Conservation (phyloP, 805 yeast genomes). For the Phaffomyces thermotolerans region DNA sequence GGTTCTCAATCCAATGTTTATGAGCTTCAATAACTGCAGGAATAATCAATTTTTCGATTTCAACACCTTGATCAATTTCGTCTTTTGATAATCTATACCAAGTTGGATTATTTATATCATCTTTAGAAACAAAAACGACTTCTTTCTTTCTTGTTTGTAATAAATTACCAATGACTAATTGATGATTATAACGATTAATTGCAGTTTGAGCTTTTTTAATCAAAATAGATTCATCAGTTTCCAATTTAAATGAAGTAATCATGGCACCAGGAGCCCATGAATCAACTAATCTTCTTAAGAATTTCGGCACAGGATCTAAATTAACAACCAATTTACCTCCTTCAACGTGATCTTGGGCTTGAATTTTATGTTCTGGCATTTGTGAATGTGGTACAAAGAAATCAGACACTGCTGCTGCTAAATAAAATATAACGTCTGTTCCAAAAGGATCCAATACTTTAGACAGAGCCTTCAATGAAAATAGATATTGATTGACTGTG, state of each 20-base stretch:
- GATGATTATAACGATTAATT: slow-evolving; percentile 80
- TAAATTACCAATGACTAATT: slow-evolving; percentile 88
- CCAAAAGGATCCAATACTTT: slow-evolving; percentile 49
- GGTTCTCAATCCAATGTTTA: slow-evolving; percentile 44
- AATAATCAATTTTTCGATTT: slow-evolving; percentile 73
- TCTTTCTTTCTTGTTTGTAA: slow-evolving; percentile 82
- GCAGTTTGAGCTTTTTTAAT: slow-evolving; percentile 75
- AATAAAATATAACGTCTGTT: slow-evolving; percentile 61
- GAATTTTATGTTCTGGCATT: slow-evolving; percentile 92
- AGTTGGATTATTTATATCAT: slow-evolving; percentile 24
- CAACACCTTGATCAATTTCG: slow-evolving; percentile 36
- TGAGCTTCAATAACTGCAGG: slow-evolving; percentile 71
- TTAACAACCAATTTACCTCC: slow-evolving; percentile 74
- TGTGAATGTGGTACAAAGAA: slow-evolving; percentile 84
- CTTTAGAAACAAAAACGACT: slow-evolving; percentile 73
- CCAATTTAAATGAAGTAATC: slow-evolving; percentile 91
- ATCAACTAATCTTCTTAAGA: slow-evolving; percentile 78
- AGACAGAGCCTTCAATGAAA: slow-evolving; percentile 68
- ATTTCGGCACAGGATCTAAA: slow-evolving; percentile 94
- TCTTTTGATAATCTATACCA: slow-evolving; percentile 48
- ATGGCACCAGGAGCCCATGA: slow-evolving; percentile 93
- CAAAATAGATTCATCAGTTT: slow-evolving; percentile 71
- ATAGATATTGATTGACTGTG: slow-evolving; percentile 88
- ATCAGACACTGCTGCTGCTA: slow-evolving; percentile 98
- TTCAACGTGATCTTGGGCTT: slow-evolving; percentile 52